A percentile compares a stretch with the other conserved stretches of the same genome.
Evolutionary conservation across 2,329 filamentous ascomycete genomes (phyloP).

Genomic region (Cryphonectria japonica): DNA sequence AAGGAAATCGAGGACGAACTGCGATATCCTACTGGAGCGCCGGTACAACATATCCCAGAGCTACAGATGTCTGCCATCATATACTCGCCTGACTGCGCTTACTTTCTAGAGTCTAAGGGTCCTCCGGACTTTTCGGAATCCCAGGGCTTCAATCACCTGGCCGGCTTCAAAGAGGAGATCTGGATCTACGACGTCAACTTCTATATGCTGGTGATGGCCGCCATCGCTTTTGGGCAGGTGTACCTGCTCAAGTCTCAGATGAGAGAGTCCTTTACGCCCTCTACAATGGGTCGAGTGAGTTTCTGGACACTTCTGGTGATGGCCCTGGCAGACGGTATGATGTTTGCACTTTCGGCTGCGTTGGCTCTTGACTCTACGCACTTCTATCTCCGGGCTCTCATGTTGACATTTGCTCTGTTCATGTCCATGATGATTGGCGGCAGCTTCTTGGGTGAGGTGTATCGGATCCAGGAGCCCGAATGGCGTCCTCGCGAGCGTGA

Average conservation of each 20-base stretch:
- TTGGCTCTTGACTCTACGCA: conserved; percentile 60
- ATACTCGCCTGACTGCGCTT: conserved; percentile 71
- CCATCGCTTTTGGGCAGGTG: conserved; percentile 64
- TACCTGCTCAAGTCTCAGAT: conserved; percentile 66
- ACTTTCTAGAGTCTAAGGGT: conserved; percentile 67
- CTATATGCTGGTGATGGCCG: conserved; percentile 61
- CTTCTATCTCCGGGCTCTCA: conserved; percentile 60
- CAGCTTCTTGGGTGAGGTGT: conserved; percentile 62
- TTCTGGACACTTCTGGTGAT: conserved; percentile 66
- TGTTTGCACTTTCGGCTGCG: conserved; percentile 59
- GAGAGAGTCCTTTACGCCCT: conserved; percentile 68
- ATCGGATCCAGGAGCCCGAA: conserved; percentile 64
- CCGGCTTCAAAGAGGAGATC: conserved; percentile 64
- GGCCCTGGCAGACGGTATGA: conserved; percentile 64
- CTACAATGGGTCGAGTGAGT: conserved; percentile 68
- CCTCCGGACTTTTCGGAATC: conserved; percentile 57
- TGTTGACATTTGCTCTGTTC: conserved; percentile 57
- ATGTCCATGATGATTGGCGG: conserved; percentile 61
- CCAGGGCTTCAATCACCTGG: conserved; percentile 58
- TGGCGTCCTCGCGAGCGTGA: conserved; percentile 48
- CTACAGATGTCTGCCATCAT: conserved; percentile 66
- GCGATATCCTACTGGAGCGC: conserved; percentile 62
- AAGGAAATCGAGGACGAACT: conserved; percentile 65
- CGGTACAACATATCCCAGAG: conserved; percentile 56
- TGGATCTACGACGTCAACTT: conserved; percentile 59